A percentile compares a stretch with the other conserved stretches of the same genome.
phyloP scores from a whole-genome alignment of 139 green algal species.

The Zygnema cylindricum region DNA sequence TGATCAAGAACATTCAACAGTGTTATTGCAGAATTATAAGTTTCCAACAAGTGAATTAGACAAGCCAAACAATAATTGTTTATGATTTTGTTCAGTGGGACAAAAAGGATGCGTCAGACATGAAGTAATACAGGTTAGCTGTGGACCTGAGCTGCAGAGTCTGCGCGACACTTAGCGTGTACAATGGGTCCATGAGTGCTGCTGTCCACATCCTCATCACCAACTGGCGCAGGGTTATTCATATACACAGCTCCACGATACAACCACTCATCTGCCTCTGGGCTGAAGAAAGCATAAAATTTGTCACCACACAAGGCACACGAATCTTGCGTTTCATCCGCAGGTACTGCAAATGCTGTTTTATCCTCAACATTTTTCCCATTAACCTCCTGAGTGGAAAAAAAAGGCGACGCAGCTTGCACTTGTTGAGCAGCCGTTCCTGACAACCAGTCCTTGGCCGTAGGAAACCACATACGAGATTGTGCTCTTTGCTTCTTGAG shows the following conservation, averaged over 20 bases:
- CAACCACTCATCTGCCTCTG: conserved; percentile 73
- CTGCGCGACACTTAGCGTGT: conserved; percentile 52
- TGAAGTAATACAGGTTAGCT: not conserved
- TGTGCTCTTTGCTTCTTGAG: conserved; percentile 32
- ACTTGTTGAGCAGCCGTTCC: conserved; percentile 2
- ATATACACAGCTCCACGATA: conserved; percentile 64
- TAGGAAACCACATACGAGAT: conserved; percentile 51
- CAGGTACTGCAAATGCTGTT: conserved; percentile 17
- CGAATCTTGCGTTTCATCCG: conserved; percentile 52
- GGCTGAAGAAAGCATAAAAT: conserved; percentile 78
- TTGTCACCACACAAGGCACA: conserved; percentile 74
- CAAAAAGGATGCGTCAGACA: not conserved
- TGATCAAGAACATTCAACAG: no score
- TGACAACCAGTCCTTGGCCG: conserved; percentile 37
- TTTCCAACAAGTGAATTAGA: no score
- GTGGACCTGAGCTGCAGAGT: not conserved
- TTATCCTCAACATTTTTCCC: conserved; percentile 9
- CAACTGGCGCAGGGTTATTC: not conserved
- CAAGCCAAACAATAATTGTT: no score
- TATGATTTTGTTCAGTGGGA: not conserved
- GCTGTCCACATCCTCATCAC: conserved; percentile 1
- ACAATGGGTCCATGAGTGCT: conserved; percentile 30
- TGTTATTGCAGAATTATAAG: no score
- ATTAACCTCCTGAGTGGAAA: not conserved
- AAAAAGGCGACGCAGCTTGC: not conserved